A percentile compares a stretch with the other conserved stretches of the same genome.
Conservation (phyloP, 306 rosid genomes). For the Cercis canadensis region DNA sequence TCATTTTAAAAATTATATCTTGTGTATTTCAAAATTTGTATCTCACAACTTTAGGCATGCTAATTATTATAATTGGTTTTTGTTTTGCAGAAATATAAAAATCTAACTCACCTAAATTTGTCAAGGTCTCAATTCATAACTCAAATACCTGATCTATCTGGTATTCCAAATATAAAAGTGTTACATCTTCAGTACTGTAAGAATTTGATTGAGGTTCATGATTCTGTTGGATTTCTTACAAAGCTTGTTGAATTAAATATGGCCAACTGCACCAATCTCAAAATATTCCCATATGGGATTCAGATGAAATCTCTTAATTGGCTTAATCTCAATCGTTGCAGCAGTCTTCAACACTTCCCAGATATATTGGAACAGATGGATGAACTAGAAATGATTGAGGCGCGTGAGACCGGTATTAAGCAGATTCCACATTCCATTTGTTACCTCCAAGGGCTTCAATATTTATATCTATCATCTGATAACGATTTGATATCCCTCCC, state of each 20-base stretch:
- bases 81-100: slow-evolving; percentile 19
- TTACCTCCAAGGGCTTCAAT: too few species aligned
- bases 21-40: too few species aligned
- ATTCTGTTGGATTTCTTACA: not conserved
- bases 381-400: not conserved
- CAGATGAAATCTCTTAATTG: not conserved
- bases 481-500: not conserved
- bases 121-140: not conserved
- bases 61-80: too few species aligned
- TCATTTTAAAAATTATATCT: too few species aligned
- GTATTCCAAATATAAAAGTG: not conserved
- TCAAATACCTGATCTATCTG: slow-evolving; percentile 11
- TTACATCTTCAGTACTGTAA: not conserved
- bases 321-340: not conserved
- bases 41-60: too few species aligned
- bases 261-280: not conserved
- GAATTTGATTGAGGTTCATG: not conserved
- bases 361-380: not conserved
- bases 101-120: slow-evolving; percentile 22
- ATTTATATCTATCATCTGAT: too few species aligned
- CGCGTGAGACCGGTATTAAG: not conserved
- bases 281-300: too few species aligned
- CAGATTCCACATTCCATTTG: not conserved
- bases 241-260: not conserved
- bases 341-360: not conserved